Base-by-base conservation (phyloP, 1,284 basidiomycete genomes). In the Leccinum pachyderme region DNA sequence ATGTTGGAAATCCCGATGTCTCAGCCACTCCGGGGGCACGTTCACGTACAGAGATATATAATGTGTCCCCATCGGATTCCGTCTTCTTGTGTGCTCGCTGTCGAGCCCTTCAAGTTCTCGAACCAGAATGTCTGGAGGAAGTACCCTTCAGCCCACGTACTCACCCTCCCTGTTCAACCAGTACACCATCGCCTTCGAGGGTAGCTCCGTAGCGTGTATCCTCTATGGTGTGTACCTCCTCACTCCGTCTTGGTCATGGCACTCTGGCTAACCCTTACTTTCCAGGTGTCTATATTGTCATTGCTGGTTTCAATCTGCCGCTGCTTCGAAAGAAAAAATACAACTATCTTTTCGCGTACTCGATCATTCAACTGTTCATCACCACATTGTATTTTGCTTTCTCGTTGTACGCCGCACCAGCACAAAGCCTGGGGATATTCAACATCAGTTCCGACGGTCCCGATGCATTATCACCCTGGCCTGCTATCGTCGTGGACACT, bases 141-240 rank as follows among this genome's bases (percentile, higher is more conserved):
- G 12, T 27, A 24, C 15, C 37, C 0, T 49, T 49, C 54, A 56
- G 24, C 15, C 57, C 28, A 12, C 47, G 3, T 64, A 66, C 31
- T 18, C 65, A 1, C 15, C 51, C 4, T 25, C 43, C 9, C 5
- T 62, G 18, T 54, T 57, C 54, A 52, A 43, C 31, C 11, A 47
- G 5, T 65, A 61, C 22, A 65, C 55, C 24, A 47, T 65, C 7
- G 62, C 57, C 3, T 53, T 65, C 41, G 60, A 65, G 41, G 66
- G 66, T 35, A 50, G 31, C 31, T 56, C 55, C 12, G 5, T 68
- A 7, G 56, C 53, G 6, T 60, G 64, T 3, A 57, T 66, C 5
- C 61, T 63, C 32, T 64, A 51, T 28, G 65, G 63, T 32, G n/a
- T n/a, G n/a, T n/a, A 51, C 43, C 13, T 25, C 18, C 25, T n/a